Conservation (phyloP, 192 early-diverging fungal genomes). For the Globomyces pollinis-pini region DNA sequence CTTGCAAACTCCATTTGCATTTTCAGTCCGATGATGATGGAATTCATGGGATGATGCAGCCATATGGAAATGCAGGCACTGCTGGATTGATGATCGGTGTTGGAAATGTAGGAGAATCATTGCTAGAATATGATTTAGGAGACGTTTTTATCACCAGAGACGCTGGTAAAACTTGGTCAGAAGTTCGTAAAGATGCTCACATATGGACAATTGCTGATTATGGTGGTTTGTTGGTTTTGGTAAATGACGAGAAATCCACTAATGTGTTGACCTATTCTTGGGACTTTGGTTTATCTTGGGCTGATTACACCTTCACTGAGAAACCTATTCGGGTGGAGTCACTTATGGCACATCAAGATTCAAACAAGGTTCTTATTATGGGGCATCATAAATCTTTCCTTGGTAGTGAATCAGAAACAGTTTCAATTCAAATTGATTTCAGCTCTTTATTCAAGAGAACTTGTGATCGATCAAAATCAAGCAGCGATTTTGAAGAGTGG, state of each 20-base stretch:
- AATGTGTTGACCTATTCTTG: slow-evolving; percentile 56
- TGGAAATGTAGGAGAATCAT: slow-evolving; percentile 67
- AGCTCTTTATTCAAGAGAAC: slow-evolving; percentile 21
- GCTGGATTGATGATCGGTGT: slow-evolving; percentile 42
- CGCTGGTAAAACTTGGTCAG: slow-evolving; percentile 79
- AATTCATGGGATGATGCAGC: not conserved
- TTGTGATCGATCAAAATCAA: slow-evolving; percentile 28
- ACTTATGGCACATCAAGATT: slow-evolving; percentile 45
- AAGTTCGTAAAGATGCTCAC: slow-evolving; percentile 57
- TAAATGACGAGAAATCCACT: slow-evolving; percentile 66
- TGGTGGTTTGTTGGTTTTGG: slow-evolving; percentile 72
- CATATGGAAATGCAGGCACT: slow-evolving; percentile 6
- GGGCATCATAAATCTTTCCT: slow-evolving; percentile 27
- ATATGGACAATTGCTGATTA: slow-evolving; percentile 86
- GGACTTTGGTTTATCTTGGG: slow-evolving; percentile 75
- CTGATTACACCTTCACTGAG: slow-evolving; percentile 48
- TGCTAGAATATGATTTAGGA: slow-evolving; percentile 52
- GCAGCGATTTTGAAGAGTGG: slow-evolving; percentile 89
- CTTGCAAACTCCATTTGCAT: slow-evolving; percentile 17
- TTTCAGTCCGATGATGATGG: not conserved
- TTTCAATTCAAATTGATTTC: slow-evolving; percentile 55
- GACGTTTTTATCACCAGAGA: slow-evolving; percentile 79
- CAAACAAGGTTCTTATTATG: slow-evolving; percentile 60
- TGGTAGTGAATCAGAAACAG: no score
- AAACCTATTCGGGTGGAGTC: slow-evolving; percentile 50